These are phyloP conservation scores for Rosa chinensis DNA, from an alignment of 306 rosid species.

Conservation along the genomic window DNA sequence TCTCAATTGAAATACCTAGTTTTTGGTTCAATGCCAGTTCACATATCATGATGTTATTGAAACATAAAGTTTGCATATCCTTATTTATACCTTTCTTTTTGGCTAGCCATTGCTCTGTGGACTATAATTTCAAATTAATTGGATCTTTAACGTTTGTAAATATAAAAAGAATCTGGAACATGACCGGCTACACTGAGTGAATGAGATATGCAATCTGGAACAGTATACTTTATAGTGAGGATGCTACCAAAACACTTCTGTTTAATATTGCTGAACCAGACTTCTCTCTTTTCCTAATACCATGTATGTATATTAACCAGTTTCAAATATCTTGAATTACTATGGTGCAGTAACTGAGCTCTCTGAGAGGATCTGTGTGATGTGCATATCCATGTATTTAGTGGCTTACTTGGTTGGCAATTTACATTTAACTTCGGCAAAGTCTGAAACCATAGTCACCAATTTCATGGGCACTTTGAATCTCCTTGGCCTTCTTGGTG, in stretches of 20 bases:
- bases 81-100: background rate
- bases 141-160: too few relatives aligned
- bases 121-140: too few relatives aligned
- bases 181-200: too few relatives aligned
- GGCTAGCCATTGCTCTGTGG: too few relatives aligned
- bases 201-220: too few relatives aligned
- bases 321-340: background rate
- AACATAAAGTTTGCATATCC: too few relatives aligned
- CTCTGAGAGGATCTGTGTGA: slow-evolving; percentile 82
- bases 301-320: background rate
- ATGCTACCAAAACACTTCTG: too few relatives aligned
- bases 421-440: slow-evolving; percentile 70
- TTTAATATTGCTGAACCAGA: background rate
- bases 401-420: slow-evolving; percentile 78
- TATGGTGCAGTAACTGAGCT: slow-evolving; percentile 71
- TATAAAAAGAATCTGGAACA: too few relatives aligned
- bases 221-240: too few relatives aligned
- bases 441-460: slow-evolving; percentile 80
- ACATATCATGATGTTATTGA: background rate
- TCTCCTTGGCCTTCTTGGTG: slow-evolving; percentile 89
- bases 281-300: background rate
- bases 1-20: too few relatives aligned
- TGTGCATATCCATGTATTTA: slow-evolving; percentile 87
- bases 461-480: slow-evolving; percentile 87
- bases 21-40: background rate